phyloP scores from a whole-genome alignment of 2,329 filamentous ascomycete genomes.

The Trichoderma sp. region DNA sequence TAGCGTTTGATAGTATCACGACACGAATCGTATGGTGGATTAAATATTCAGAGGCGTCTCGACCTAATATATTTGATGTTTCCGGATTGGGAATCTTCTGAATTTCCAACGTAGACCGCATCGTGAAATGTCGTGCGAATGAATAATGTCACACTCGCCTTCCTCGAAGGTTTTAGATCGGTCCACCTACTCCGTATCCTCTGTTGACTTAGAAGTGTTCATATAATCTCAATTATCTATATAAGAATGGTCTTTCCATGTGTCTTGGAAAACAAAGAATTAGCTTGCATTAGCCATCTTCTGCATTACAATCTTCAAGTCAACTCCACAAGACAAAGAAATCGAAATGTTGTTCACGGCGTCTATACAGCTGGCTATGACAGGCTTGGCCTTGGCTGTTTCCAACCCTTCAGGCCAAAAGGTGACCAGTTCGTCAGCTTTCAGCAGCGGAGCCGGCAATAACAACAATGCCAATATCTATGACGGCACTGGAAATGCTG shows the following conservation, averaged over 20 bases:
- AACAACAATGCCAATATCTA: slow-evolving; percentile 5
- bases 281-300: too few relatives aligned
- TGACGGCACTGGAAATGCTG: slow-evolving; percentile 4
- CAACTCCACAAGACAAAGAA: not conserved
- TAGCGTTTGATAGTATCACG: not conserved
- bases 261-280: not conserved
- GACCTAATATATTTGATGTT: not conserved
- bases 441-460: slow-evolving; percentile 9
- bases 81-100: not conserved
- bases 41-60: not conserved
- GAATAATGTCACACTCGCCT: not conserved
- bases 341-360: not conserved
- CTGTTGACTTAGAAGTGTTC: not conserved
- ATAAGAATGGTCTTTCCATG: not conserved
- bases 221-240: not conserved
- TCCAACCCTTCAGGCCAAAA: slow-evolving; percentile 6
- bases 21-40: not conserved
- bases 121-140: not conserved
- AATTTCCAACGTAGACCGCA: not conserved
- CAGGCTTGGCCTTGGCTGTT: not conserved
- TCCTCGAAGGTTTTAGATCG: not conserved
- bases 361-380: not conserved
- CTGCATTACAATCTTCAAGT: not conserved
- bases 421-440: slow-evolving; percentile 1
- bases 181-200: not conserved